Evolutionary conservation across 805 yeast species (phyloP), one percentile per base, ranked within the genome.

Genomic region (Candida namnaoensis): DNA sequence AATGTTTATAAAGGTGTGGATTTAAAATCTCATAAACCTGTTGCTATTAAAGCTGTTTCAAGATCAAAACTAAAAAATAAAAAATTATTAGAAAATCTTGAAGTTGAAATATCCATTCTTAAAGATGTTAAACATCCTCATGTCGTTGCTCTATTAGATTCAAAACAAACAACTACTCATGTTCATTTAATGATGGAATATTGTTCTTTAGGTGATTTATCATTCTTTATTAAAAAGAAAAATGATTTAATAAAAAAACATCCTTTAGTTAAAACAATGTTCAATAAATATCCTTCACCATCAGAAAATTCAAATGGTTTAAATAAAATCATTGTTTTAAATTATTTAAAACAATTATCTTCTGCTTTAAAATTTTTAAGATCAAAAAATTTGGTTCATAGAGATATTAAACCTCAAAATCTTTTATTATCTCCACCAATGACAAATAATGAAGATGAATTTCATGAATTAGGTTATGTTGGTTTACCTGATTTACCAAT

Each of bases 321-420:
- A 39, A 82, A 93, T 60, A 78, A 82, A 48, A 76, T 78, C 1
- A 64, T 93, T 38, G 91, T 88, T 35, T 61, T 86, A 28, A 95
- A 90, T 60, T 90, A 91, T 53, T 64, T 90, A 44, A 83, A 87
- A 54, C 99, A 93, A 56, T 71, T 93, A 46, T 76, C 93, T 0
- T 78, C 88, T 6, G 95, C 98, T 1, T 71, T 93, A 43, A 72
- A 78, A 59, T 93, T 93, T 54, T 66, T 93, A 51, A 73, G 97
- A 52, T 73, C 78, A 34, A 83, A 83, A 58, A 84, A 88, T 57
- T 73, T 93, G 51, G 95, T 93, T 14, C 99, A 91, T 60, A 71
- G 99, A 54, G 99, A 91, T 62, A 84, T 91, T 50, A 91, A 91
- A 61, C 99, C 99, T 1, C 99, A 91, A 59, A 85, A 85, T 54